Percentiles rank a stretch among this genome's conserved stretches.
These are phyloP conservation scores for Dipteronia dyeriana DNA, from an alignment of 345 rosid genomes.

Conservation along the genomic window DNA sequence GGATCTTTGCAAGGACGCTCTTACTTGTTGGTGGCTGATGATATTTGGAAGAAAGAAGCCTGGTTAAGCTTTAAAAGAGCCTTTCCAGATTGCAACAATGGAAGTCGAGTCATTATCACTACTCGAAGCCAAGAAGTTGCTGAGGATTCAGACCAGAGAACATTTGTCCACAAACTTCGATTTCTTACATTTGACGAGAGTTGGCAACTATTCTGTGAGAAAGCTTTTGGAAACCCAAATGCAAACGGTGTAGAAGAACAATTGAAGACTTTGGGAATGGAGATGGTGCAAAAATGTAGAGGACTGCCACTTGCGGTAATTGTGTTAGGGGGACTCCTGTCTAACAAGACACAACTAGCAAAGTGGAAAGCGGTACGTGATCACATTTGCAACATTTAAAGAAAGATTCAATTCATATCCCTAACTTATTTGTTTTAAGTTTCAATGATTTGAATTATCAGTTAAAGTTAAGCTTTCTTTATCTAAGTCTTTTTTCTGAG, in stretches of 20 bases:
- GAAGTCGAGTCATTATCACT: constrained; percentile 32
- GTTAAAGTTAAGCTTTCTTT: constrained; percentile 32
- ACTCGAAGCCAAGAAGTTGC: constrained; percentile 24
- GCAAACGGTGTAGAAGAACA: neutral
- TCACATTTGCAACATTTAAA: neutral
- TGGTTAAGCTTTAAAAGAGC: constrained; percentile 25
- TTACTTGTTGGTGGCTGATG: constrained; percentile 30
- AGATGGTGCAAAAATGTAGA: constrained; percentile 28
- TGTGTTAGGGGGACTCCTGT: constrained; percentile 30
- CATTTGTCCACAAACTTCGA: constrained; percentile 14
- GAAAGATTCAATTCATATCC: constrained; percentile 15
- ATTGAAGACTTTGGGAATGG: constrained; percentile 21
- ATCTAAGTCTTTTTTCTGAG: constrained; percentile 31
- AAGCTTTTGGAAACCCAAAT: constrained; percentile 14
- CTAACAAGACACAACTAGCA: constrained; percentile 11
- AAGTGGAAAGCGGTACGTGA: neutral
- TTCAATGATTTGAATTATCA: constrained; percentile 28
- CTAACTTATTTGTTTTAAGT: constrained; percentile 31
- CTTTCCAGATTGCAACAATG: constrained; percentile 24
- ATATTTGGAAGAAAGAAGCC: constrained; percentile 23
- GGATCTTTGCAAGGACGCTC: constrained; percentile 13
- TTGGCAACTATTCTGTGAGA: constrained; percentile 30
- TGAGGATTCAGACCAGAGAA: constrained; percentile 16
- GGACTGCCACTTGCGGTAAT: constrained; percentile 33
- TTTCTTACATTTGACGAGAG: constrained; percentile 19